Base-by-base conservation (phyloP, 1,139 yeast genomes). In the Protomyces pachydermus region DNA sequence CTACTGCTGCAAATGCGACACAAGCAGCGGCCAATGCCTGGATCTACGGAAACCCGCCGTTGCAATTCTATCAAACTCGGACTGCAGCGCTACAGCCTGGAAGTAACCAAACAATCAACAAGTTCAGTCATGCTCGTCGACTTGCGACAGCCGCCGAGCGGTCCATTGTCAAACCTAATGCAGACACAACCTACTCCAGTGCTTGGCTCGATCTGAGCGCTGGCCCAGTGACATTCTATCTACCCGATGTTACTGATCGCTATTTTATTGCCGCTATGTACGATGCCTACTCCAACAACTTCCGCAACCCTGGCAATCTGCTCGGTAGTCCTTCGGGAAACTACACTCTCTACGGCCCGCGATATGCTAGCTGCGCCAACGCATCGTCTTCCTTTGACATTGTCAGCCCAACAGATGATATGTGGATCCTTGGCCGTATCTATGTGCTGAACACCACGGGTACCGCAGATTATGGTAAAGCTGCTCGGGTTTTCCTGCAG, bases 371-470 rank as follows among this genome's bases (percentile, higher is more conserved):
- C 37, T 50, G 53, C 25, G 53, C 53, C 12, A 20, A 50, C 53
- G 25, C 16, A 14, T 28, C 53, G 5, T 25, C 53, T 10, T 23
- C 53, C 34, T 28, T 28, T 14, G 34, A 50, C n/a, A 50, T 50
- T 12, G 20, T 50, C 53, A 28, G 37, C 14, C 53, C 53, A 14
- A 50, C 53, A 20, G 20, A 25, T 18, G 53, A 50, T 18, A 32
- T 50, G 37, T 50, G 53, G 53, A 50, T 50, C 10, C 34, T 50
- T 23, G 53, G 37, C 28, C 53, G 53, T n/a, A 28, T 50, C 37
- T 50, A 50, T 2, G 53, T 50, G 35, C 53, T 50, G 12, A 20
- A 50, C 20, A 32, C 53, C 6, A 28, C 48, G 16, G 48, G 48
- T 23, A 42, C 48, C 12, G 25, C 20, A 18, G 48, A 42, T 23